Evolutionary conservation across 495 filamentous ascomycete genomes (phyloP).

Genomic region (Penicillium psychrofluorescens): DNA sequence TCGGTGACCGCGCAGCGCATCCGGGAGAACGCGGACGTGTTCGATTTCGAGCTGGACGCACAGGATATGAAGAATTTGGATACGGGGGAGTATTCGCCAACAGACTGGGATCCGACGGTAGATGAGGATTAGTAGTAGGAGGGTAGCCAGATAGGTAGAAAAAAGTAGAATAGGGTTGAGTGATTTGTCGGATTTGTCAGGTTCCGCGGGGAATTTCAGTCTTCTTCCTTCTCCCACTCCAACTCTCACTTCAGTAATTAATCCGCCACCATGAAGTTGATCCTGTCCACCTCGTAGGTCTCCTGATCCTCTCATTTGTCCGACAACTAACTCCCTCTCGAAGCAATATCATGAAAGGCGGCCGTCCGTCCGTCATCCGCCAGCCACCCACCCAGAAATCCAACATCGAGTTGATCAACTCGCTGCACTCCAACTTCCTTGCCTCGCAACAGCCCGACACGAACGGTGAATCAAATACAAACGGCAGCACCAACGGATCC

Average conservation of each 20-base stretch:
- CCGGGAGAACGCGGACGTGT: slow-evolving; percentile 67
- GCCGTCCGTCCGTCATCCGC: slow-evolving; percentile 71
- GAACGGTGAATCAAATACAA: slow-evolving; percentile 28
- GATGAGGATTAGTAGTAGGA: slow-evolving; percentile 28
- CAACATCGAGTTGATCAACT: slow-evolving; percentile 80
- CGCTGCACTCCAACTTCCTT: slow-evolving; percentile 73
- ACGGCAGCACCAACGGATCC: slow-evolving; percentile 8
- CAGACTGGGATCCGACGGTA: slow-evolving; percentile 56
- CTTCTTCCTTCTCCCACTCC: neutral
- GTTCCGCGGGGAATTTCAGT: neutral
- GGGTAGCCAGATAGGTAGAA: neutral
- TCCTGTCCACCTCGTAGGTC: slow-evolving; percentile 80
- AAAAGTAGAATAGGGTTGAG: neutral
- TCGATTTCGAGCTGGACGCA: slow-evolving; percentile 67
- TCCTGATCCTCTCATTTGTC: neutral
- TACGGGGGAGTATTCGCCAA: slow-evolving; percentile 52
- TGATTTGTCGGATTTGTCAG: slow-evolving; percentile 14
- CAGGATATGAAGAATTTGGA: slow-evolving; percentile 52
- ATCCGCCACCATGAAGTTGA: slow-evolving; percentile 55
- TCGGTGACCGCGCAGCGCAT: slow-evolving; percentile 51
- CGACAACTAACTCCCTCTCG: neutral
- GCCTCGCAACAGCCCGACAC: slow-evolving; percentile 49
- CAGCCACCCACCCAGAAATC: slow-evolving; percentile 67
- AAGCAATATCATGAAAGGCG: slow-evolving; percentile 76
- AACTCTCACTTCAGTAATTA: neutral